These are phyloP conservation scores for Phallus indusiatus DNA, from an alignment of 768 basidiomycete genomes.

Conservation along the genomic window DNA sequence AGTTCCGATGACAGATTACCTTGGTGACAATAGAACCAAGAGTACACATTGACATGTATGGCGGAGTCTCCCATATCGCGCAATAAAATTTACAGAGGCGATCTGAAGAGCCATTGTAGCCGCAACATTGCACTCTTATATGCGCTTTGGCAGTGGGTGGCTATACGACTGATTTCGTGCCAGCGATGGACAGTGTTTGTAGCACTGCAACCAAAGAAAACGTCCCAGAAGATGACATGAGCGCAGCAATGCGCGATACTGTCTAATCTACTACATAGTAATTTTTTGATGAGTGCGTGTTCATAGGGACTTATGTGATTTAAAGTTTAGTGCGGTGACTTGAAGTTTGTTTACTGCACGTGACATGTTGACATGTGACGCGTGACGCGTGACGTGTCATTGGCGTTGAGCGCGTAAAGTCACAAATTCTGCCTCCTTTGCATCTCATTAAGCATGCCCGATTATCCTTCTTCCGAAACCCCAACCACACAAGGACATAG, in stretches of 20 bases:
- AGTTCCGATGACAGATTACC: constrained; percentile 79
- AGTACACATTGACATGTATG: constrained; percentile 69
- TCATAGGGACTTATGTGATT: no score
- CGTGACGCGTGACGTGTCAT: no score
- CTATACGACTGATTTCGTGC: constrained; percentile 53
- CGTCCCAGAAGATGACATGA: not conserved
- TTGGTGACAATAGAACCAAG: constrained; percentile 90
- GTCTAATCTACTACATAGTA: no score
- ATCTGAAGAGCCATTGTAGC: constrained; percentile 81
- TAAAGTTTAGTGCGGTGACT: not conserved
- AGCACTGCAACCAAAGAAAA: not conserved
- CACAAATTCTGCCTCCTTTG: not conserved
- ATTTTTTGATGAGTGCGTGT: no score
- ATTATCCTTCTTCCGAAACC: constrained; percentile 1
- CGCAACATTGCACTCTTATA: constrained; percentile 76
- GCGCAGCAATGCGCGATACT: not conserved
- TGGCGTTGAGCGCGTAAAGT: not conserved
- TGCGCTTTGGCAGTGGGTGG: constrained; percentile 62
- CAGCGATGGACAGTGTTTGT: constrained; percentile 39
- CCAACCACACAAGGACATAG: constrained; percentile 7
- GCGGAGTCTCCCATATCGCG: not conserved
- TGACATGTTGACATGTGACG: no score
- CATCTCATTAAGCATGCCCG: not conserved
- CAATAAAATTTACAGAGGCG: no score
- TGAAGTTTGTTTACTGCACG: not conserved